These are phyloP conservation scores for Cladorrhinum samala DNA, from an alignment of 495 filamentous ascomycete species.

Conservation along the genomic window DNA sequence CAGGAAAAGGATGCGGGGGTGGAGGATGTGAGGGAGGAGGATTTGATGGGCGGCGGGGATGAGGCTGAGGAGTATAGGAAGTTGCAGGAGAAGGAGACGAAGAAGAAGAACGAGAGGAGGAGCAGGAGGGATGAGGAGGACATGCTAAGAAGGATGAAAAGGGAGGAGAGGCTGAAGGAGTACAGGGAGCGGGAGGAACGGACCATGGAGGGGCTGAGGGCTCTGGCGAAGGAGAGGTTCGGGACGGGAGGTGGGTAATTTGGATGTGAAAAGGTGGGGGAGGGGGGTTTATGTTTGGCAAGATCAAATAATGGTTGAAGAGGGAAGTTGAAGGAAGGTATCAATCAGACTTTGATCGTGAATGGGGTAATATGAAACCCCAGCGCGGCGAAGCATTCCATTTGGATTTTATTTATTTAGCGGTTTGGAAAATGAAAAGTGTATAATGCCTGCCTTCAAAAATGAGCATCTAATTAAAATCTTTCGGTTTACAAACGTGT, in stretches of 20 bases:
- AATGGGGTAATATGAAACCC: no score
- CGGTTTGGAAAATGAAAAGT: no score
- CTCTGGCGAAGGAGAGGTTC: constrained; percentile 56
- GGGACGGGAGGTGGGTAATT: constrained; percentile 25
- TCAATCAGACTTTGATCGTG: no score
- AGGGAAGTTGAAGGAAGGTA: no score
- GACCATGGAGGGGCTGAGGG: constrained; percentile 60
- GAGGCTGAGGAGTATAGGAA: constrained; percentile 49
- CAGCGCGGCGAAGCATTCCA: no score
- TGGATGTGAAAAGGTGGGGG: neutral
- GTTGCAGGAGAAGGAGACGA: constrained; percentile 46
- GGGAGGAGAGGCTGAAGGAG: constrained; percentile 54
- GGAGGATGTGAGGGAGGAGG: constrained; percentile 50
- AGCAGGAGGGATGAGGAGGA: constrained; percentile 57
- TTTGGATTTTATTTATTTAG: no score
- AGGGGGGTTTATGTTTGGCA: neutral
- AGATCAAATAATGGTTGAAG: no score
- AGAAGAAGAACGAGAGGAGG: constrained; percentile 61
- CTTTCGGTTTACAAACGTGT: no score
- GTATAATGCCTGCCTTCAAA: no score
- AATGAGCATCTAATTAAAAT: no score
- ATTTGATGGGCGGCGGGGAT: constrained; percentile 59
- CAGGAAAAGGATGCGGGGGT: constrained; percentile 46
- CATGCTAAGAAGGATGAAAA: constrained; percentile 53
- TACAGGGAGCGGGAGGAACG: constrained; percentile 56